Percentiles rank a stretch among this genome's conserved stretches.
These are phyloP conservation scores for Perilla frutescens DNA, from an alignment of 257 asterid genomes.

Conservation along the genomic window DNA sequence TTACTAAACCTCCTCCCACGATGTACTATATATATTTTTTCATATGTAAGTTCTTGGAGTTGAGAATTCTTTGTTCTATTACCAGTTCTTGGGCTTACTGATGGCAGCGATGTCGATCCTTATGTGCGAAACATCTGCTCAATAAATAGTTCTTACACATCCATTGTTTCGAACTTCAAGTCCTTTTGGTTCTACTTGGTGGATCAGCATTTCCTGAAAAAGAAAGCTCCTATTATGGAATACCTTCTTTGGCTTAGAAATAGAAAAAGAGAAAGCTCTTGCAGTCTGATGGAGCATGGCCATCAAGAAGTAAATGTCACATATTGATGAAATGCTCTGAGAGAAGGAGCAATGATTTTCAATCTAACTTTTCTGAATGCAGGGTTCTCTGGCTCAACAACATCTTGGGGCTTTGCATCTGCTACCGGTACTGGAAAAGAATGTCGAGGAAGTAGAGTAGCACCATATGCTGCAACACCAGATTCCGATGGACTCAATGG, in stretches of 20 bases:
- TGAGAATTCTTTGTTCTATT: constrained; percentile 14
- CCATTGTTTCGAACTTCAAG: constrained; percentile 10
- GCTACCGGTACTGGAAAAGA: background rate
- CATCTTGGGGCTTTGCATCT: background rate
- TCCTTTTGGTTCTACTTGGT: constrained; percentile 11
- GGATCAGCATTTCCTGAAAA: background rate
- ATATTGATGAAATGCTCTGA: background rate
- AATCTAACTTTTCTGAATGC: background rate
- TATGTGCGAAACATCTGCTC: constrained; percentile 4
- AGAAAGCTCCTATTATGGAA: background rate
- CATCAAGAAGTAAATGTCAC: background rate
- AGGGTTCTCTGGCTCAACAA: constrained; percentile 19
- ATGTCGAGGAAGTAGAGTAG: constrained; percentile 31
- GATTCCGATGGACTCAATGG: background rate
- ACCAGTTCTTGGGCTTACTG: constrained; percentile 20
- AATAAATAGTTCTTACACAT: background rate
- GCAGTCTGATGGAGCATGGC: background rate
- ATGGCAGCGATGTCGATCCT: constrained; percentile 11
- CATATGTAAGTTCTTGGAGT: background rate
- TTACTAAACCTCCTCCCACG: background rate
- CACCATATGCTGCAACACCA: constrained; percentile 29
- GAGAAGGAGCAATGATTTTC: background rate
- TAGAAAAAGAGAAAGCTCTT: background rate
- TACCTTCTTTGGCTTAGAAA: background rate
- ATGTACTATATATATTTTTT: background rate